phyloP scores from a whole-genome alignment of 768 basidiomycete species.

The Ramaria sp. region DNA sequence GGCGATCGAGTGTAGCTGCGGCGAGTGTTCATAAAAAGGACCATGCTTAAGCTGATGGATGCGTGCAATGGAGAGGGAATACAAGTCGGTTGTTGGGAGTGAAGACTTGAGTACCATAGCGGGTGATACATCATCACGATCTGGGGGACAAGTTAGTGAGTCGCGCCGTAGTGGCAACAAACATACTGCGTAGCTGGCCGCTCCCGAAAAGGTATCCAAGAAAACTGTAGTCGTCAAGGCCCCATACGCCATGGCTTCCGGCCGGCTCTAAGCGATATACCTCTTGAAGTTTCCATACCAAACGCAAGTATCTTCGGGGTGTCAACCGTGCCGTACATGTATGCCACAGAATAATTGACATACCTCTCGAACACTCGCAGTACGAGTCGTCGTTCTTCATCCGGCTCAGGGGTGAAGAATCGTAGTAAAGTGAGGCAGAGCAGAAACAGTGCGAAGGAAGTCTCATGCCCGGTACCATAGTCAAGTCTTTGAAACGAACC shows the following conservation, averaged over 20 bases:
- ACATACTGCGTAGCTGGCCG: conserved; percentile 69
- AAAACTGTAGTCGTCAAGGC: conserved; percentile 85
- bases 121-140: conserved; percentile 54
- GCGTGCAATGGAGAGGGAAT: conserved; percentile 68
- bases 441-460: conserved; percentile 75
- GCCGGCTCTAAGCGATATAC: conserved; percentile 89
- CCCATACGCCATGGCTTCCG: conserved; percentile 98
- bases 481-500: conserved; percentile 88
- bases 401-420: conserved; percentile 44
- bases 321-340: conserved; percentile 28
- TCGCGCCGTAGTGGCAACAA: conserved; percentile 8
- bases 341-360: conserved; percentile 17
- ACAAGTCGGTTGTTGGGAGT: conserved; percentile 60
- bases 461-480: conserved; percentile 95
- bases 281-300: conserved; percentile 83
- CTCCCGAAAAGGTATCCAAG: conserved; percentile 88
- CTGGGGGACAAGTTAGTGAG: conserved; percentile 23
- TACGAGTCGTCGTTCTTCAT: conserved; percentile 46
- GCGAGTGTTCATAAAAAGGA: conserved; percentile 88
- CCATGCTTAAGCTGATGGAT: conserved; percentile 75
- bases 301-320: conserved; percentile 62
- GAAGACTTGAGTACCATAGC: conserved; percentile 49
- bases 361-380: conserved; percentile 19
- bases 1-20: conserved; percentile 80
- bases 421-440: conserved; percentile 60